Conservation (phyloP, 192 early-diverging fungal species). For the Piromyces finnis region DNA sequence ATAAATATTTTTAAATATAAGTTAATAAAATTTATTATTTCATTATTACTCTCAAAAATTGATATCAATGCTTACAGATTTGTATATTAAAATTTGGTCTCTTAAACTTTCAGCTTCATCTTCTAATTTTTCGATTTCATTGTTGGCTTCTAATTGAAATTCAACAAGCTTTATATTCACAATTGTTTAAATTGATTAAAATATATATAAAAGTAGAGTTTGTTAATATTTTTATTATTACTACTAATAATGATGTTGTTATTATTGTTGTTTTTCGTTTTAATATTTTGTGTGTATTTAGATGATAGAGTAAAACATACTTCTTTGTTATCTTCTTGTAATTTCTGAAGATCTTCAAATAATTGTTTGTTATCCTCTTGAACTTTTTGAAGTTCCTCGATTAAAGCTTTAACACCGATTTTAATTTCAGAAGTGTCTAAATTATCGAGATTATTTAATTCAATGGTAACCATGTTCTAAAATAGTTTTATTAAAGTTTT, state of each 20-base stretch:
- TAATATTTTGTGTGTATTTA: no score
- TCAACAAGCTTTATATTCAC: not conserved
- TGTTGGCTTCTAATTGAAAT: not conserved
- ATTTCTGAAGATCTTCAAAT: not conserved
- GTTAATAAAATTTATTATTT: no score
- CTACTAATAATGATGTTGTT: no score
- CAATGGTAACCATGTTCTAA: not conserved
- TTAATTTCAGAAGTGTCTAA: not conserved
- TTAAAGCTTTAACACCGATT: not conserved
- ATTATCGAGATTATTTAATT: not conserved
- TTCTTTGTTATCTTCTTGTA: not conserved
- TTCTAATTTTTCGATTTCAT: not conserved
- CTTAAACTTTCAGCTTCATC: not conserved
- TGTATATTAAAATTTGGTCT: not conserved
- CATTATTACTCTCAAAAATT: no score
- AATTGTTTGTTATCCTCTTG: not conserved
- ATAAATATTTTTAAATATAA: no score
- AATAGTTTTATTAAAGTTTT: no score
- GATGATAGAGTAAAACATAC: no score
- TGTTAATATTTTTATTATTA: no score
- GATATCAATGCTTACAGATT: not conserved
- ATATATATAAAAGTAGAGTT: no score
- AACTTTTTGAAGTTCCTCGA: not conserved
- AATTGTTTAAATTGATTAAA: no score
- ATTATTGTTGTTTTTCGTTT: no score